Base-by-base conservation (phyloP, 2,329 filamentous ascomycete species). In the Talaromyces sp. region DNA sequence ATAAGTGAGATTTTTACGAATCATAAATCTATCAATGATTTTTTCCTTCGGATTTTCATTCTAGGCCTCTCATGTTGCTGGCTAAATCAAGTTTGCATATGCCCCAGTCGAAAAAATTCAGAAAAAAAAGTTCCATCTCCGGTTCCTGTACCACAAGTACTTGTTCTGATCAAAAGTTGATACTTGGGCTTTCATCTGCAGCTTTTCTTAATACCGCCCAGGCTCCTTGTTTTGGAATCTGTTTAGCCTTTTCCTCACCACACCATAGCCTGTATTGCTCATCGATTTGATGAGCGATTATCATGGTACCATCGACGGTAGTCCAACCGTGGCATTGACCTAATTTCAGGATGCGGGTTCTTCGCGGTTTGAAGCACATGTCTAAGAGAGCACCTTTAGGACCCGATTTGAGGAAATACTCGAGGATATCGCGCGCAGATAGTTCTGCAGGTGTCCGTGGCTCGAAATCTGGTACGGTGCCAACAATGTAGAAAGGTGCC, bases 331-430 rank as follows among this genome's bases (percentile, higher is more conserved):
- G 57, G 9, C 50, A 64, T 65, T 75, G 69, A 0, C 73, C 77
- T 22, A 75, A 63, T 68, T 75, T 76, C 43, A 79, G 71, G 65
- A 72, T 75, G 56, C 78, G 70, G 3, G 78, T 81, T 6, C 71
- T 70, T 14, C 76, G 67, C 1, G 78, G 78, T 67, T 81, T 80
- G 69, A 78, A 81, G 66, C 79, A 81, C 77, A 81, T 79, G 37
- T 81, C 78, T 41, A 80, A 65, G 63, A 81, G 60, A 0, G 79
- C 72, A 0, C 77, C 77, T 62, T 72, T 76, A 6, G 67, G 39
- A 31, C 24, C 47, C 0, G 67, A 62, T 2, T 68, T 60, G 2
- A 79, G 68, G 22, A 78, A 74, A 16, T 68, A 62, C 8, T 71
- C 68, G 7, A 79, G 50, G 8, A 74, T 70, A 1, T 62, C 69